phyloP scores from a whole-genome alignment of 2,329 filamentous ascomycete species.

The Hypoxylon sp. region DNA sequence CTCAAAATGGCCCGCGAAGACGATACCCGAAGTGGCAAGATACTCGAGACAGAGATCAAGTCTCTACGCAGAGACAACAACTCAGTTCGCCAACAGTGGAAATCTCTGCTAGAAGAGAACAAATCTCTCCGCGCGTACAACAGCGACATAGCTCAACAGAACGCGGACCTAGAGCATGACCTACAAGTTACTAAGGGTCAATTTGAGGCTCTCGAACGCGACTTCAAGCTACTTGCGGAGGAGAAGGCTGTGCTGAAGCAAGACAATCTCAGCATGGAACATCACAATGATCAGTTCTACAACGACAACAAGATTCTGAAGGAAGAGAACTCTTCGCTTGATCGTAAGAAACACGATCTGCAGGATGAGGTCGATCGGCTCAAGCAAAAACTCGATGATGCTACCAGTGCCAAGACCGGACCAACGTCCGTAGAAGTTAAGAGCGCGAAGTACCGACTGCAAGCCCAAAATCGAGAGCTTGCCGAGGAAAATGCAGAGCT shows the following conservation, averaged over 20 bases:
- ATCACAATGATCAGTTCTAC: constrained; percentile 67
- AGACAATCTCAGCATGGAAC: constrained; percentile 65
- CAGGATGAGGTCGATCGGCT: constrained; percentile 61
- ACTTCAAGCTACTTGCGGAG: constrained; percentile 41
- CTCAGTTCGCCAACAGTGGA: constrained; percentile 56
- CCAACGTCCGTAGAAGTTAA: constrained; percentile 41
- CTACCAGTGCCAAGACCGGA: constrained; percentile 42
- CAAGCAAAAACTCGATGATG: constrained; percentile 59
- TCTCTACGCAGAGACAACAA: constrained; percentile 58
- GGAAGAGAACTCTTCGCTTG: constrained; percentile 60
- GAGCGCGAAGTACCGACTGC: constrained; percentile 42
- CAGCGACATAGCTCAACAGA: constrained; percentile 57
- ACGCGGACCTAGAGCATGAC: constrained; percentile 58
- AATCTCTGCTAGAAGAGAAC: constrained; percentile 59
- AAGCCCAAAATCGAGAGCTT: constrained; percentile 42
- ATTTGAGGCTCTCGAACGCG: constrained; percentile 55
- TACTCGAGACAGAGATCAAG: constrained; percentile 55
- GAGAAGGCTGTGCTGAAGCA: constrained; percentile 61
- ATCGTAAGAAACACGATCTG: constrained; percentile 59
- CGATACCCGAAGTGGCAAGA: constrained; percentile 49
- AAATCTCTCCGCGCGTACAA: constrained; percentile 58
- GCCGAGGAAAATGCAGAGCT: constrained; percentile 43
- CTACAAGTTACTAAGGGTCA: constrained; percentile 41
- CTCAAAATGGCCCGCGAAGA: constrained; percentile 54
- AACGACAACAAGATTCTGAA: constrained; percentile 58